Base-by-base conservation (phyloP, 192 early-diverging fungal genomes). In the Thamnidium elegans region DNA sequence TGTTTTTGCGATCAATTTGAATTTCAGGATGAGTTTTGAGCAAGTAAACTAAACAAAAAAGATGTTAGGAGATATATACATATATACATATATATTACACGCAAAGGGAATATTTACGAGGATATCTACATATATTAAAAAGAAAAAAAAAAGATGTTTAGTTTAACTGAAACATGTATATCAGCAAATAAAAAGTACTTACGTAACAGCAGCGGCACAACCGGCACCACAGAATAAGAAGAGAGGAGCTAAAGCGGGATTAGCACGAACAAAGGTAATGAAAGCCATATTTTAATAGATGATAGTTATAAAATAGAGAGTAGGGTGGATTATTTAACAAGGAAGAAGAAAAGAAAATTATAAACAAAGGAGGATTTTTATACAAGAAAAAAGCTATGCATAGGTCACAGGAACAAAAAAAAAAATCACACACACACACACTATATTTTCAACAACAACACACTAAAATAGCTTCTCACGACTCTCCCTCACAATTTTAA, bases 241-340 rank as follows among this genome's bases (percentile, higher is more conserved):
- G 39, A 70, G 69, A 53, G 69, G 69, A 45, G 50, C 69, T n/a
- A 70, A 23, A 44, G 69, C 69, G 31, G 69, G 69, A 54, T 70
- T 70, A 52, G 34, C 46, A 43, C 45, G 44, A 13, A 70, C 34
- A 43, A 70, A 70, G 36, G 46, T 58, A 58, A 52, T 30, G 43
- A 70, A 58, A 50, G 47, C 55, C 69, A 70, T 70, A 21, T 14
- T 61, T 14, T 45, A 47, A n/a, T 5, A 19, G 2, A 20, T 3
- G 1, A 48, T 0, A 32, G 21, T 23, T 36, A 3, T 66, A 23
- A 50, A 34, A 66, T 43, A 20, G 45, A 53, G 46, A 48, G 42
- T 39, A 32, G 23, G 36, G 42, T 53, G 51, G 43, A 47, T 26
- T 26, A 26, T 26, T 26, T 26, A 26, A 26, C 26, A 58, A 26